Percentiles rank a stretch among this genome's conserved stretches.
Conservation (phyloP, 495 filamentous ascomycete genomes). For the Aspergillus nidulans region DNA sequence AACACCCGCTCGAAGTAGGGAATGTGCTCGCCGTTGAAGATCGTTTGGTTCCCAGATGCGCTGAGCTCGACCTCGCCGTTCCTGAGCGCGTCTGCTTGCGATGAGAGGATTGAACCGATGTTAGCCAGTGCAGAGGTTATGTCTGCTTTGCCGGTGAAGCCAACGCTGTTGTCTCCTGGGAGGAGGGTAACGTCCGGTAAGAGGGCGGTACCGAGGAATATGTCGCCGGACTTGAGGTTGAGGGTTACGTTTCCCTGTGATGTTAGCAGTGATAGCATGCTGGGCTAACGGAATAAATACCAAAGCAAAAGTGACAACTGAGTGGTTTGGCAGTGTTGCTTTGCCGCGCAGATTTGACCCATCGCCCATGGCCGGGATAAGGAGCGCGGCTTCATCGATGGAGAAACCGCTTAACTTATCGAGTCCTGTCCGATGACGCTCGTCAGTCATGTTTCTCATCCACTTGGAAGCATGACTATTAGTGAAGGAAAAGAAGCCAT, state of each 20-base stretch:
- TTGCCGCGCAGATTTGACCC: slow-evolving; percentile 29
- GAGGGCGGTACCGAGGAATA: slow-evolving; percentile 37
- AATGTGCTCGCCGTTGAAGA: slow-evolving; percentile 41
- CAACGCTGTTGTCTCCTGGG: slow-evolving; percentile 43
- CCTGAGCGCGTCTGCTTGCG: slow-evolving; percentile 27
- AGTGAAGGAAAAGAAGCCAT: neutral
- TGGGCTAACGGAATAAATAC: slow-evolving; percentile 8
- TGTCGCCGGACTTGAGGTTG: slow-evolving; percentile 33
- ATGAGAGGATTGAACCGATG: slow-evolving; percentile 29
- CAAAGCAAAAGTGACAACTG: slow-evolving; percentile 41
- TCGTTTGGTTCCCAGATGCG: slow-evolving; percentile 38
- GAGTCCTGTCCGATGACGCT: slow-evolving; percentile 29
- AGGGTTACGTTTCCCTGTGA: slow-evolving; percentile 41
- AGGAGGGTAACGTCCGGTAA: slow-evolving; percentile 36
- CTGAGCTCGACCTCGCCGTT: slow-evolving; percentile 37
- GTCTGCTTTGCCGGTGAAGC: slow-evolving; percentile 28
- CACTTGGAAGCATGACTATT: too few species aligned
- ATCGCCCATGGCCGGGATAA: slow-evolving; percentile 32
- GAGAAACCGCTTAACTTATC: slow-evolving; percentile 40
- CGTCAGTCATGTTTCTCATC: neutral
- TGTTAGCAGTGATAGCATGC: neutral
- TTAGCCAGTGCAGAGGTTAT: slow-evolving; percentile 23
- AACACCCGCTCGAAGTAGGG: slow-evolving; percentile 39
- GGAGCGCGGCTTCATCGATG: slow-evolving; percentile 36
- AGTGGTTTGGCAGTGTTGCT: slow-evolving; percentile 43